Evolutionary conservation across 352 stramenopile species (phyloP).

Genomic region (Phytophthora capsici): DNA sequence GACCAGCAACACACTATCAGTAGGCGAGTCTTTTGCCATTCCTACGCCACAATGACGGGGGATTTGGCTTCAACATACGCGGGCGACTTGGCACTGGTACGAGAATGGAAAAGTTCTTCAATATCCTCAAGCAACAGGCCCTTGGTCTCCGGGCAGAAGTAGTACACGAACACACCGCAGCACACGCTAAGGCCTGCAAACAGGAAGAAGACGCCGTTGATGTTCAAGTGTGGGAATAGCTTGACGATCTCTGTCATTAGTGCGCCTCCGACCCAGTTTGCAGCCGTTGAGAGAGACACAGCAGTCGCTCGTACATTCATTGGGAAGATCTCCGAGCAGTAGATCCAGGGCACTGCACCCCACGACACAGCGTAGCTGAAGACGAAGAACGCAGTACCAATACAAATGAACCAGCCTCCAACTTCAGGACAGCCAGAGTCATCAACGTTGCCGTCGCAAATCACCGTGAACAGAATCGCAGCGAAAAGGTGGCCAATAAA

Average conservation of each 20-base stretch:
- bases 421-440: conserved; percentile 26
- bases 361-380: conserved; percentile 19
- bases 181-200: conserved; percentile 48
- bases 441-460: conserved; percentile 36
- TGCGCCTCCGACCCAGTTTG: conserved; percentile 43
- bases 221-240: conserved; percentile 44
- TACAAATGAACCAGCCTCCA: conserved; percentile 47
- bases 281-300: conserved; percentile 40
- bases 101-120: conserved; percentile 42
- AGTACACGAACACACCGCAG: conserved; percentile 48
- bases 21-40: not conserved
- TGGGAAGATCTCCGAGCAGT: conserved; percentile 47
- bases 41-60: conserved; percentile 20
- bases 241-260: conserved; percentile 42
- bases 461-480: conserved; percentile 35
- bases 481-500: conserved; percentile 39
- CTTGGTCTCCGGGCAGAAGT: conserved; percentile 54
- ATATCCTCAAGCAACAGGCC: conserved; percentile 52
- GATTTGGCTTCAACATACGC: conserved; percentile 39
- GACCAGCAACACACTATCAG: too few relatives aligned
- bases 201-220: conserved; percentile 65
- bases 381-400: conserved; percentile 23
- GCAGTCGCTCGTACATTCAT: conserved; percentile 44
- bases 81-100: conserved; percentile 19
- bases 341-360: conserved; percentile 44